These are phyloP conservation scores for Echeveria elegans DNA, from an alignment of 164 flowering plant species.

Conservation along the genomic window DNA sequence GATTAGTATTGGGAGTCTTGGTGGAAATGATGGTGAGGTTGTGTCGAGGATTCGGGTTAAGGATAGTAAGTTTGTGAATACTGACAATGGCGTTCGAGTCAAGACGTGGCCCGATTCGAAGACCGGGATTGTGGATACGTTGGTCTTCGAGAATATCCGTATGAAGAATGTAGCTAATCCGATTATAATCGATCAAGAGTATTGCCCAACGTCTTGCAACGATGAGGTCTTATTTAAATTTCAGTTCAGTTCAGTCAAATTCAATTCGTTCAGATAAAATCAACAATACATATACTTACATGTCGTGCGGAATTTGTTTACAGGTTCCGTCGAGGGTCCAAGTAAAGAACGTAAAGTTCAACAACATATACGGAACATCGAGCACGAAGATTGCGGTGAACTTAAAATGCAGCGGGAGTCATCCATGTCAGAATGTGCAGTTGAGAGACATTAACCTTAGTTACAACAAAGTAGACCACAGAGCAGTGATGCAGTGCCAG, in stretches of 20 bases:
- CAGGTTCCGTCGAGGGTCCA: conserved; percentile 5
- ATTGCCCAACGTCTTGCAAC: conserved; percentile 18
- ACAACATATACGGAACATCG: conserved; percentile 8
- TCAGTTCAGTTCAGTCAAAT: too few relatives aligned
- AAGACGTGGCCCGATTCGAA: conserved; percentile 11
- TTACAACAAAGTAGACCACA: background rate
- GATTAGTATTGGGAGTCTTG: conserved; percentile 19
- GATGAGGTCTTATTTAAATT: background rate
- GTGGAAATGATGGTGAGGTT: conserved; percentile 2
- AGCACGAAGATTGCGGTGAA: conserved; percentile 10
- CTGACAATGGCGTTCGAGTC: conserved; percentile 7
- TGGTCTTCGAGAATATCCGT: conserved; percentile 14
- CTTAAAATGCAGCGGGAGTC: conserved; percentile 8
- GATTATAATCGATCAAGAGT: conserved; percentile 22
- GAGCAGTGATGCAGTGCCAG: background rate
- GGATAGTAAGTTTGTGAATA: background rate
- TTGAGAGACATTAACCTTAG: conserved; percentile 3
- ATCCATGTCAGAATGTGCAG: conserved; percentile 10
- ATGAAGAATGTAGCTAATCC: conserved; percentile 19
- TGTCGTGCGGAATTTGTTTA: background rate
- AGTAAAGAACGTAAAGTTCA: conserved; percentile 3
- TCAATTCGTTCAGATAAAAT: too few relatives aligned
- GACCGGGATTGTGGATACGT: background rate
- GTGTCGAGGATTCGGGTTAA: conserved; percentile 2
- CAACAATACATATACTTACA: too few relatives aligned